Conservation (phyloP, 2,329 filamentous ascomycete species). For the Sordariomycetes sp. region DNA sequence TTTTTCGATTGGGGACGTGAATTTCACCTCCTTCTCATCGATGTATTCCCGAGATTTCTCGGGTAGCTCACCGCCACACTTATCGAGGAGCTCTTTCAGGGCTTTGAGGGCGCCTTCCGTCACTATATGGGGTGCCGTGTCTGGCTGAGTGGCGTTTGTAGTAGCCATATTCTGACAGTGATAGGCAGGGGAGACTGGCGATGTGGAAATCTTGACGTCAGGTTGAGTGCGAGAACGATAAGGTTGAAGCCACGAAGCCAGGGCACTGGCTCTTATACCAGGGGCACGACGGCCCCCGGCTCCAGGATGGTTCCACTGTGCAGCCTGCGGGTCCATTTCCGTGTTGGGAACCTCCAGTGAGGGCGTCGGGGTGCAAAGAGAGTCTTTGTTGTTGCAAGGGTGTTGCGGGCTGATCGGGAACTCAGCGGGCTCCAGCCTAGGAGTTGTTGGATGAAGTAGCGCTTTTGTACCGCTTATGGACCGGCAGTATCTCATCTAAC, state of each 20-base stretch:
- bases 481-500: too few species aligned
- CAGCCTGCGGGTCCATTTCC: not conserved
- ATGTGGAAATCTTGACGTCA: not conserved
- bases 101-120: not conserved
- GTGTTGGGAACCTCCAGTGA: not conserved
- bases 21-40: constrained; percentile 13
- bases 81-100: not conserved
- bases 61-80: not conserved
- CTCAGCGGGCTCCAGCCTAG: too few species aligned
- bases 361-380: not conserved
- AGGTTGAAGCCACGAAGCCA: not conserved
- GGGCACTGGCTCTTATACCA: not conserved
- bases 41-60: constrained; percentile 13
- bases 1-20: constrained; percentile 17
- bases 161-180: not conserved
- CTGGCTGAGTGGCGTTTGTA: not conserved
- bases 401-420: not conserved
- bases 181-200: not conserved
- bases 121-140: not conserved
- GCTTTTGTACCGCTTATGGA: too few species aligned
- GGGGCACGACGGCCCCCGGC: not conserved
- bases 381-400: not conserved
- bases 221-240: not conserved
- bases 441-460: too few species aligned
- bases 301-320: not conserved